Evolutionary conservation across 2,329 filamentous ascomycete species (phyloP), one percentile per base, ranked within the genome.

Genomic region (Fusarium udum): DNA sequence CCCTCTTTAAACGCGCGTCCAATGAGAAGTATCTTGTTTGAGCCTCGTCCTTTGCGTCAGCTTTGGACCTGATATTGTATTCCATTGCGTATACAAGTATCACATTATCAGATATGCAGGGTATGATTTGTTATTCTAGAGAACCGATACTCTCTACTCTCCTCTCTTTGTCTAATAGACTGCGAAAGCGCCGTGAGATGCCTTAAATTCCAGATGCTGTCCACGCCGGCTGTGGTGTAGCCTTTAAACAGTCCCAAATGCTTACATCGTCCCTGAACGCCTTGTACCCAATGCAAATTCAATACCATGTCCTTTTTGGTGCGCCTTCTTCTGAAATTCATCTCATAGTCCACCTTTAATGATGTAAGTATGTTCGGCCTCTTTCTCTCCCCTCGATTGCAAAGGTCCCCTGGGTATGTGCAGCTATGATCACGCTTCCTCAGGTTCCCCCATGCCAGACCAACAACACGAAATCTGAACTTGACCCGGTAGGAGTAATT

Each of bases 221-320:
- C 20, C 32, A 39, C 55, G 56, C 49, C 59, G 61, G 55, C 39
- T n/a, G 49, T 46, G 45, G 16, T 57, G 32, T 43, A 52, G 57
- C 42, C 61, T 49, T 51, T 24, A 48, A 49, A 28, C 56, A 55
- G 53, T 39, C 48, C 39, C 32, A 52, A 61, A 71, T 63, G 58
- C 43, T 43, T 67, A 45, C 32, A 48, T 34, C 18, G 20, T 45
- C 72, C 55, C 34, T 59, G 36, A 74, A 74, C 72, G 72, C 72
- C 72, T n/a, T 74, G 28, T 74, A 66, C 63, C 71, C 71, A 74
- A 74, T 74, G 64, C 64, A 70, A 74, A 74, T 69, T 61, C 45
- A 73, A 63, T 69, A 24, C 64, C 58, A 24, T 56, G 42, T 39
- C 56, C 61, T 24, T 67, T 61, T 60, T 55, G 55, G 48, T 61